phyloP scores from a whole-genome alignment of 83 land plant genomes.

The Picea abies region DNA sequence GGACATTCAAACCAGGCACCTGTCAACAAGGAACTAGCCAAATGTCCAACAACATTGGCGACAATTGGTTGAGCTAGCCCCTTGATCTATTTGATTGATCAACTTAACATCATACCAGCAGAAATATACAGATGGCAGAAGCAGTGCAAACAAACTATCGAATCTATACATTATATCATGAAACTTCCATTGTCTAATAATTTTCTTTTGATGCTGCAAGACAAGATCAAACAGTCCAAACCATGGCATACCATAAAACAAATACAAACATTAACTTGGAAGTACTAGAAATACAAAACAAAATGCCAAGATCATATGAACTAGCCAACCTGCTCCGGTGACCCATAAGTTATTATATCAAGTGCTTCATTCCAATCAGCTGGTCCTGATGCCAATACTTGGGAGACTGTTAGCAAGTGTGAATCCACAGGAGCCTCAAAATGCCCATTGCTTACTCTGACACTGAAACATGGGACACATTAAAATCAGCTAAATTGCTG shows the following conservation, averaged over 20 bases:
- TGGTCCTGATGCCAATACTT: constrained; percentile 54
- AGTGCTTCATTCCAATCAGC: constrained; percentile 98
- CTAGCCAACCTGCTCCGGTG: constrained; percentile 81
- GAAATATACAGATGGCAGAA: background rate
- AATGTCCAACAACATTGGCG: no score
- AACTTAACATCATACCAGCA: constrained; percentile 1
- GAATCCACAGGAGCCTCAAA: constrained; percentile 58
- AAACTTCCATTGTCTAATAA: background rate
- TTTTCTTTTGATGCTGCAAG: no score
- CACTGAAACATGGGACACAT: constrained; percentile 13
- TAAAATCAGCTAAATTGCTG: background rate
- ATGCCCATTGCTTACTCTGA: constrained; percentile 53
- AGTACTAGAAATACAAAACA: background rate
- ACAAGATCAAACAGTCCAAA: background rate
- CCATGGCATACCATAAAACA: background rate
- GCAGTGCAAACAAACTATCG: background rate
- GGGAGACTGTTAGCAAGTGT: constrained; percentile 21
- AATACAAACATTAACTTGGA: background rate
- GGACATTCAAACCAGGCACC: no score
- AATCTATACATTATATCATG: background rate
- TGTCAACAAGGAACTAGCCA: no score
- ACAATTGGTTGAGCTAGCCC: no score
- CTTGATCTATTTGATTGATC: no score
- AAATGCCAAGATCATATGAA: background rate
- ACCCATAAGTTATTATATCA: constrained; percentile 77